Conservation (phyloP, 768 basidiomycete genomes). For the Lactarius deliciosus region DNA sequence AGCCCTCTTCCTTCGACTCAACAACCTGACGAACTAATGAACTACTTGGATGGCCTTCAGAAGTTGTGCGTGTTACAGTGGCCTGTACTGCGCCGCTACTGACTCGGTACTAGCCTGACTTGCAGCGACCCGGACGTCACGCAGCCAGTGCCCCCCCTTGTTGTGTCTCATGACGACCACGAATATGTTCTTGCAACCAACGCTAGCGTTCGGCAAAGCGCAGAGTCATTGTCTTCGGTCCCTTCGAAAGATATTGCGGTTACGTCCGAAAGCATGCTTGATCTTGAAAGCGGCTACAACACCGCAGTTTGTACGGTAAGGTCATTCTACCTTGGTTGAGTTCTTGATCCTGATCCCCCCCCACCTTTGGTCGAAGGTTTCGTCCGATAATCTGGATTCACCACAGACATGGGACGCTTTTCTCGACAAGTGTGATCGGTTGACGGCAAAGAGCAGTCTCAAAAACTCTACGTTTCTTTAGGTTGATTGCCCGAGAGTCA, state of each 20-base stretch:
- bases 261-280: conserved; percentile 49
- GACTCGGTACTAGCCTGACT: conserved; percentile 37
- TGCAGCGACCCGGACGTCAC: conserved; percentile 32
- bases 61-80: conserved; percentile 42
- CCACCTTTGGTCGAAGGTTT: conserved; percentile 40
- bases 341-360: conserved; percentile 15
- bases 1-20: conserved; percentile 32
- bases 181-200: conserved; percentile 50
- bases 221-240: conserved; percentile 32
- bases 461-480: conserved; percentile 12
- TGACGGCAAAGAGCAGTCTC: conserved; percentile 32
- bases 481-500: neutral
- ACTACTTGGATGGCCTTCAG: conserved; percentile 43
- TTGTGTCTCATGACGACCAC: conserved; percentile 38
- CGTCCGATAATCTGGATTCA: conserved; percentile 41
- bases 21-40: conserved; percentile 44
- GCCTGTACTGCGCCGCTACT: conserved; percentile 13
- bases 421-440: conserved; percentile 45
- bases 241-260: conserved; percentile 28
- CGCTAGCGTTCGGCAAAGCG: conserved; percentile 49
- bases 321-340: neutral
- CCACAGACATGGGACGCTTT: conserved; percentile 48
- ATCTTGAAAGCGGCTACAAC: conserved; percentile 55
- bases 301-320: conserved; percentile 55
- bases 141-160: conserved; percentile 51